Percentiles rank a stretch among this genome's conserved stretches.
These are phyloP conservation scores for Kwoniella sp. DNA, from an alignment of 768 basidiomycete species.

Conservation along the genomic window DNA sequence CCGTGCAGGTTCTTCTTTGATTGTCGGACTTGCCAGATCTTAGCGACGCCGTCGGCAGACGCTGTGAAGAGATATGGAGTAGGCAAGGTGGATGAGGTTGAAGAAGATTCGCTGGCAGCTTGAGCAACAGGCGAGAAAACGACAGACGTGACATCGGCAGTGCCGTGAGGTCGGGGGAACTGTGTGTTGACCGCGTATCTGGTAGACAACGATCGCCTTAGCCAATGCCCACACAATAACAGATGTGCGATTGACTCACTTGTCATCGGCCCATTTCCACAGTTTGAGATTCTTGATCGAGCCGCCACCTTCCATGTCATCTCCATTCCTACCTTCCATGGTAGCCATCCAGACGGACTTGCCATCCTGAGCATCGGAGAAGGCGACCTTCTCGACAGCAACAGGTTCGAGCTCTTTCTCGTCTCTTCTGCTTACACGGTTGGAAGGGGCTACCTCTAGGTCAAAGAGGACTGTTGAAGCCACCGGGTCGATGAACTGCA, in stretches of 20 bases:
- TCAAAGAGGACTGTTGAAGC: slow-evolving; percentile 75
- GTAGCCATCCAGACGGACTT: slow-evolving; percentile 91
- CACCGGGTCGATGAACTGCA: slow-evolving; percentile 82
- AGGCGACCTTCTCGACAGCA: slow-evolving; percentile 68
- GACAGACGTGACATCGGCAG: slow-evolving; percentile 64
- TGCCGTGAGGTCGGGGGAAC: slow-evolving; percentile 82
- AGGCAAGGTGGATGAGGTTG: slow-evolving; percentile 23
- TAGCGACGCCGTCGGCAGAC: slow-evolving; percentile 67
- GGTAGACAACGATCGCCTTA: not conserved
- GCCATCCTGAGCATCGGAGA: slow-evolving; percentile 59
- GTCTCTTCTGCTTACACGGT: slow-evolving; percentile 79
- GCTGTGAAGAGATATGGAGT: slow-evolving; percentile 67
- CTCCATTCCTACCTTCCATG: slow-evolving; percentile 71
- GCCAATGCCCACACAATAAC: not conserved
- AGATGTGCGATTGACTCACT: slow-evolving; percentile 55
- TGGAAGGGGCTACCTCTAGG: slow-evolving; percentile 89
- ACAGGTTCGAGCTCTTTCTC: slow-evolving; percentile 74
- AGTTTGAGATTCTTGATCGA: slow-evolving; percentile 74
- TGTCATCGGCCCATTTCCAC: slow-evolving; percentile 76
- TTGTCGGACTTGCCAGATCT: slow-evolving; percentile 72
- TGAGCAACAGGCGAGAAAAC: slow-evolving; percentile 65
- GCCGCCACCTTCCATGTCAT: slow-evolving; percentile 67
- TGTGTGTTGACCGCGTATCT: slow-evolving; percentile 72
- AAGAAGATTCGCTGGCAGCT: slow-evolving; percentile 17
- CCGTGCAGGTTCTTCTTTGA: slow-evolving; percentile 63